Evolutionary conservation across 352 stramenopile species (phyloP), one percentile per base, ranked within the genome.

Genomic region (Globisporangium rhizosaccharum): DNA sequence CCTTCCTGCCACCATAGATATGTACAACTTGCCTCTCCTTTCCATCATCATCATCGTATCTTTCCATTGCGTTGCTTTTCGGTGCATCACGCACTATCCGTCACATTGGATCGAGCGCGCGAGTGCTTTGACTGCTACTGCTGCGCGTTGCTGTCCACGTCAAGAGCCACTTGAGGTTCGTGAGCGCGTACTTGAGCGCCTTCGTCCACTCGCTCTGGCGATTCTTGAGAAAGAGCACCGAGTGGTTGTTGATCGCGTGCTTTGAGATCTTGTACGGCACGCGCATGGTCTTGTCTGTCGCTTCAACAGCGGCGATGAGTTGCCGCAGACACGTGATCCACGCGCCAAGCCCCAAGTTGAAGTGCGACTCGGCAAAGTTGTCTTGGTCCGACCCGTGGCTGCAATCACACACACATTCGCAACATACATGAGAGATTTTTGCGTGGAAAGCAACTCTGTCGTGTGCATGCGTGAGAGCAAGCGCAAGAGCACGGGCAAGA

Each of bases 141-240:
- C 80, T 68, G 18, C 80, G 73, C 4, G 77, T 65, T 0, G 72
- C 82, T 0, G 74, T 66, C 82, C 83, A 92, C 28, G 75, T 73
- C n/a, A 92, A 72, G 28, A 95, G 56, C 85, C 85, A 95, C 60
- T 92, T 91, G 28, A 94, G 70, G 65, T 94, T 87, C 30, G 85
- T 94, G 28, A 95, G 72, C 48, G 80, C 82, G 61, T 87, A 90
- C 63, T 92, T 93, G 56, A 90, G 69, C 36, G 84, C 86, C 59
- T 93, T 92, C 20, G 87, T 94, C 87, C 87, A 96, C 62, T 91
- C 78, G 46, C 72, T 76, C 51, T 89, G 74, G 47, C 92, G 88
- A 66, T 91, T 86, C 67, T 85, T 87, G n/a, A 90, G 54, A 36
- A 79, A 94, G 11, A 92, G 62, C 33, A 94, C 63, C 14, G 81